Conservation (phyloP, 2,329 filamentous ascomycete genomes). For the Xylariales sp. region DNA sequence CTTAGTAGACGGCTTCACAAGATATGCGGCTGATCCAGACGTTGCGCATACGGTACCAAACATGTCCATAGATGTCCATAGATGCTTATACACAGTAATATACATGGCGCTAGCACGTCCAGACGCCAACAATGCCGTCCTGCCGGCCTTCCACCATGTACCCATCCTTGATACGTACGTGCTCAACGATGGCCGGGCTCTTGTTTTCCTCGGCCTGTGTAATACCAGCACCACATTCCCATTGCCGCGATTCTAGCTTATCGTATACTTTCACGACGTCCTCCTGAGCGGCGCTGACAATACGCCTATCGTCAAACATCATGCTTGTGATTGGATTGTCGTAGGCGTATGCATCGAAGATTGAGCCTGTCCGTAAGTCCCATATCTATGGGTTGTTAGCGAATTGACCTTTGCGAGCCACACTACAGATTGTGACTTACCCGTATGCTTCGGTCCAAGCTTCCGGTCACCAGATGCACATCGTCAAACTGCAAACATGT, state of each 20-base stretch:
- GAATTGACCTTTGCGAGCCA: neutral
- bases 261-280: constrained; percentile 97
- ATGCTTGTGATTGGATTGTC: constrained; percentile 88
- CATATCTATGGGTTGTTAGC: constrained; percentile 66
- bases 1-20: too few species aligned
- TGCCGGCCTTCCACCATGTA: constrained; percentile 87
- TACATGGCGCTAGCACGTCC: constrained; percentile 53
- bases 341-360: constrained; percentile 94
- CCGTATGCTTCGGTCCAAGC: constrained; percentile 85
- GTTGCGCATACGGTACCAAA: too few species aligned
- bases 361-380: constrained; percentile 94
- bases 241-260: constrained; percentile 91
- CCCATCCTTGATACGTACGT: constrained; percentile 85
- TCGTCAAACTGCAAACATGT: constrained; percentile 96
- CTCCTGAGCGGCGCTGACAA: constrained; percentile 85
- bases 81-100: too few species aligned
- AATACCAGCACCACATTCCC: constrained; percentile 88
- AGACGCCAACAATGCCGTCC: constrained; percentile 85
- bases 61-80: too few species aligned
- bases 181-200: constrained; percentile 68
- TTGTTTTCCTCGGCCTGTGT: constrained; percentile 62
- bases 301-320: constrained; percentile 92
- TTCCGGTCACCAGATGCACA: constrained; percentile 88
- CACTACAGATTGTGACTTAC: constrained; percentile 49
- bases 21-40: too few species aligned